These are phyloP conservation scores for Ziziphus jujuba DNA, from an alignment of 306 rosid genomes.

Conservation along the genomic window DNA sequence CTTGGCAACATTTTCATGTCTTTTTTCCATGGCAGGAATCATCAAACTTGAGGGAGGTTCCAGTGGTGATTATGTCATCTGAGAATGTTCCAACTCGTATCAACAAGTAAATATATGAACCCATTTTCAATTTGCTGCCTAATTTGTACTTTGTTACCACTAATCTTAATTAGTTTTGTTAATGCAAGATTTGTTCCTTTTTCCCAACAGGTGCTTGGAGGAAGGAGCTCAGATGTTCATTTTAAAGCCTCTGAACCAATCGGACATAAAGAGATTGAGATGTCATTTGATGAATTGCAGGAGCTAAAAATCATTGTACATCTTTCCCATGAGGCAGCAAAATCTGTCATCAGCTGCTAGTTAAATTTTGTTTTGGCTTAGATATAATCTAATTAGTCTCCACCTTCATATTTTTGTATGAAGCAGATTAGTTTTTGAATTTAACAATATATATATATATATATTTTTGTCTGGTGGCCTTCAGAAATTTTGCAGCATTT, in stretches of 20 bases:
- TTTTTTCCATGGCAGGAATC: conserved; percentile 58
- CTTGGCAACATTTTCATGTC: not conserved
- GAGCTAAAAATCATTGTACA: conserved; percentile 16
- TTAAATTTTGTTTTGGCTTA: too few relatives aligned
- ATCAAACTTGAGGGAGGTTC: conserved; percentile 80
- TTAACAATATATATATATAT: too few relatives aligned
- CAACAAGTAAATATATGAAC: conserved; percentile 49
- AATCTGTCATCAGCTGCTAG: too few relatives aligned
- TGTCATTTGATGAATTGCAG: conserved; percentile 67
- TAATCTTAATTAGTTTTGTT: not conserved
- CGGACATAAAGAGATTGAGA: conserved; percentile 71
- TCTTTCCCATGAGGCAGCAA: not conserved
- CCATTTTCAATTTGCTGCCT: not conserved
- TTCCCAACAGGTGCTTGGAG: conserved; percentile 65
- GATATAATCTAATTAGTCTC: too few relatives aligned
- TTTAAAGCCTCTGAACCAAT: conserved; percentile 77
- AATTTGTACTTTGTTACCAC: not conserved
- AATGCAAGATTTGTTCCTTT: not conserved
- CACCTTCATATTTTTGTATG: too few relatives aligned
- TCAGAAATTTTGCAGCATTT: not conserved
- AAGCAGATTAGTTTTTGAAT: too few relatives aligned
- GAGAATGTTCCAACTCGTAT: conserved; percentile 84
- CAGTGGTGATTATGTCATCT: conserved; percentile 91
- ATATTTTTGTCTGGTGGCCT: too few relatives aligned
- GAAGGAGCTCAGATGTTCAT: conserved; percentile 98